Evolutionary conservation across 1,284 basidiomycete genomes (phyloP), one percentile per base, ranked within the genome.

Genomic region (Ceratobasidium sp.): DNA sequence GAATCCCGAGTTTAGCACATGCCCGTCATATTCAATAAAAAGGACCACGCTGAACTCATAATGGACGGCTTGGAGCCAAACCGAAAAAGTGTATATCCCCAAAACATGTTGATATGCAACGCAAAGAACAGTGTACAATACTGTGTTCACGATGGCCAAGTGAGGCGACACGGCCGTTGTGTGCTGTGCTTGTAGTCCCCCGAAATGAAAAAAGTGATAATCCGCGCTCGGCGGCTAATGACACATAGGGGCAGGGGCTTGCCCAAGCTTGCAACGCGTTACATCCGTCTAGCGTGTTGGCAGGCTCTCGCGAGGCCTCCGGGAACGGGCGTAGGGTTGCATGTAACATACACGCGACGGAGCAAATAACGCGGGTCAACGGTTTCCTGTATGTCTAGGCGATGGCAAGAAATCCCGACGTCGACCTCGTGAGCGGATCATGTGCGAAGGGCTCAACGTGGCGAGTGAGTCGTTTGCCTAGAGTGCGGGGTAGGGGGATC

Each of bases 161-260:
- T 58, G 55, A 58, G 55, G 26, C 55, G 34, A 58, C 36, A 58
- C 55, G 53, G 52, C 30, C 14, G 34, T 36, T 8, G 34, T 58
- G 36, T 58, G n/a, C 21, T 23, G 21, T 26, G 2, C 28, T 3
- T 41, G 53, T 32, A 55, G 53, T 26, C 48, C 55, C 55, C 55
- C 55, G 28, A 58, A 58, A 58, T 58, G 39, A 58, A 58, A 58
- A 58, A 53, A 53, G 50, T 14, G 34, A 57, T 39, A 58, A 5
- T 46, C 59, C 3, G 26, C 59, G 45, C 45, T 61, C 26, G 41
- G 45, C 67, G 67, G 55, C 26, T 59, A 50, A 58, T 71, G 58
- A 71, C 69, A 71, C 48, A 71, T 71, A 71, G 69, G 69, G 69
- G 69, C 52, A 9, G 23, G 52, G 28, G 26, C 23, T 6, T 21